A percentile compares a stretch with the other conserved stretches of the same genome.
Evolutionary conservation across 768 basidiomycete genomes (phyloP).

Genomic region (Hericium erinaceus): DNA sequence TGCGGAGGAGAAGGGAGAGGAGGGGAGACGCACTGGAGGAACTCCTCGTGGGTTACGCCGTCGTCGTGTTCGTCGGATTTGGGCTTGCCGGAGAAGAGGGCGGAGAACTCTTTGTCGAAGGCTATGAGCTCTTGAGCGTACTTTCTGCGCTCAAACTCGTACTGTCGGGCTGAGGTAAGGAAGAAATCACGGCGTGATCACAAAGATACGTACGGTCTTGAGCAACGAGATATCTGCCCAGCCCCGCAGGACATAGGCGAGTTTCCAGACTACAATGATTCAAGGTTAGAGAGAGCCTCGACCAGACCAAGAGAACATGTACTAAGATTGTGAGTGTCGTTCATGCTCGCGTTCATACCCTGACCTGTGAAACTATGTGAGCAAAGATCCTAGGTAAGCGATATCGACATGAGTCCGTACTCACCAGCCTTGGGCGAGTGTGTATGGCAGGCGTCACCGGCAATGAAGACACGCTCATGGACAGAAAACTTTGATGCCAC

Average conservation of each 20-base stretch:
- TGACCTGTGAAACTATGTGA: conserved; percentile 30
- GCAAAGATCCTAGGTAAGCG: conserved; percentile 6
- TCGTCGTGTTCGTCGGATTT: conserved; percentile 25
- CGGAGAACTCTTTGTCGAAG: conserved; percentile 43
- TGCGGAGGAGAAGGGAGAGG: neutral
- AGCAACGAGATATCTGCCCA: conserved; percentile 37
- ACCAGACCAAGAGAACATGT: neutral
- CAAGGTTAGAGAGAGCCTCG: neutral
- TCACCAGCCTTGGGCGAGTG: conserved; percentile 35
- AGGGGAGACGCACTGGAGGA: conserved; percentile 29
- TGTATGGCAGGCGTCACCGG: conserved; percentile 45
- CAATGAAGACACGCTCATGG: conserved; percentile 43
- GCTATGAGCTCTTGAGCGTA: conserved; percentile 46
- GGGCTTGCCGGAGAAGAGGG: conserved; percentile 47
- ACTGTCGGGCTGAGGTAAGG: conserved; percentile 21
- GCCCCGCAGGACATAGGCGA: conserved; percentile 39
- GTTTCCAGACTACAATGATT: conserved; percentile 36
- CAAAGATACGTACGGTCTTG: conserved; percentile 29
- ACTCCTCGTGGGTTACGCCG: conserved; percentile 42
- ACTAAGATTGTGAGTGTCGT: conserved; percentile 45
- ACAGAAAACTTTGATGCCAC: conserved; percentile 42
- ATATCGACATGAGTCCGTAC: neutral
- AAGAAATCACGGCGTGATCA: neutral
- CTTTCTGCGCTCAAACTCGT: conserved; percentile 43
- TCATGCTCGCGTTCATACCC: conserved; percentile 47